Percentiles rank a stretch among this genome's conserved stretches.
phyloP scores from a whole-genome alignment of 768 basidiomycete species.

The Naganishia randhawae region DNA sequence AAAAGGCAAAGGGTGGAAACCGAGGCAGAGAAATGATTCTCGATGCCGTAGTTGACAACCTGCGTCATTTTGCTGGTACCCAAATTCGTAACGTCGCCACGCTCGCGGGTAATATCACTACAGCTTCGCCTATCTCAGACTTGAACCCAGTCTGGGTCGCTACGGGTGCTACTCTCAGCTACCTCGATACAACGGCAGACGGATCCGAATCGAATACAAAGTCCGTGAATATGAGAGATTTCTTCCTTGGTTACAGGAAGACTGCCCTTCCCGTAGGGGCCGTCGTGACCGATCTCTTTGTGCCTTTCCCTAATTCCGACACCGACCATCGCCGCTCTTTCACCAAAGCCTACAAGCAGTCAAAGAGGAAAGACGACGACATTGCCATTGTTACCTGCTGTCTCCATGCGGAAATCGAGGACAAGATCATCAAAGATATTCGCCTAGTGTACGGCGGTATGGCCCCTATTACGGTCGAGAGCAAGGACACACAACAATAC shows the following conservation, averaged over 20 bases:
- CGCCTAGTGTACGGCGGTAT: conserved; percentile 40
- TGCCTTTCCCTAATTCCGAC: conserved; percentile 28
- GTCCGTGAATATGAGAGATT: conserved; percentile 27
- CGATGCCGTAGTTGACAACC: conserved; percentile 34
- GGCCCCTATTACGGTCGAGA: conserved; percentile 37
- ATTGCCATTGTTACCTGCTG: conserved; percentile 40
- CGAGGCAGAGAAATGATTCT: conserved; percentile 20
- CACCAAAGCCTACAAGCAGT: conserved; percentile 41
- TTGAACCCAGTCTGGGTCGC: conserved; percentile 43
- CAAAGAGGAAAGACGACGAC: conserved; percentile 41
- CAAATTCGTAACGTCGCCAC: conserved; percentile 40
- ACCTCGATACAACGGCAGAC: conserved; percentile 10
- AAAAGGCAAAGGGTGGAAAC: neutral
- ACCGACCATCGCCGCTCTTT: conserved; percentile 28
- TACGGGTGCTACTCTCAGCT: conserved; percentile 23
- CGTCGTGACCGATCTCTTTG: conserved; percentile 32
- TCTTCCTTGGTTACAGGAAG: conserved; percentile 41
- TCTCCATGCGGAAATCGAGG: conserved; percentile 24
- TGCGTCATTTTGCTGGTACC: conserved; percentile 36
- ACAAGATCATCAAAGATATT: conserved; percentile 19
- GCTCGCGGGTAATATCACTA: conserved; percentile 39
- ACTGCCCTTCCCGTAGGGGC: conserved; percentile 34
- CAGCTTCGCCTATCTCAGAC: conserved; percentile 36
- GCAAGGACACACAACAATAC: conserved; percentile 31
- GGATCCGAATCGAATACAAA: neutral